Evolutionary conservation across 768 basidiomycete genomes (phyloP).

Genomic region (Cystoderma amianthinum): DNA sequence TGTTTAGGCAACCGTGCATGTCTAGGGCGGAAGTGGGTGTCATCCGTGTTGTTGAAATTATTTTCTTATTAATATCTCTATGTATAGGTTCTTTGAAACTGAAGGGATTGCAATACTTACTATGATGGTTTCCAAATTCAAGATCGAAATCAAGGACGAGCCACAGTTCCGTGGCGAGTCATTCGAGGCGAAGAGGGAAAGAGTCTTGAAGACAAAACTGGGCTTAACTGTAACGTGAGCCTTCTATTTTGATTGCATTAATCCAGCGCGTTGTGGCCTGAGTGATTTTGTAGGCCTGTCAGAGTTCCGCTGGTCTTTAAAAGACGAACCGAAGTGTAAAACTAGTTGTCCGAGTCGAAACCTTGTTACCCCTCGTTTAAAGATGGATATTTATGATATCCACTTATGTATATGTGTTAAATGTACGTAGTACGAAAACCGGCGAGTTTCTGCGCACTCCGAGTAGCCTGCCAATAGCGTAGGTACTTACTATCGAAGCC

Average conservation of each 20-base stretch:
- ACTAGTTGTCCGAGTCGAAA: too few relatives aligned
- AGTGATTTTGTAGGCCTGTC: neutral
- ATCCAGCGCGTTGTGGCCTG: neutral
- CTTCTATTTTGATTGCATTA: neutral
- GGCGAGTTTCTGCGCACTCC: too few relatives aligned
- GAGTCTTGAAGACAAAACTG: slow-evolving; percentile 23
- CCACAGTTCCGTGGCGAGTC: slow-evolving; percentile 36
- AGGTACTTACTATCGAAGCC: too few relatives aligned
- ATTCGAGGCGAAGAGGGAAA: slow-evolving; percentile 31
- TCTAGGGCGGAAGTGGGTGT: slow-evolving; percentile 32
- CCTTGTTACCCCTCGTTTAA: too few relatives aligned
- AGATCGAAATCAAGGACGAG: slow-evolving; percentile 39
- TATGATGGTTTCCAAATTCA: slow-evolving; percentile 36
- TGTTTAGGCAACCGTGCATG: slow-evolving; percentile 34
- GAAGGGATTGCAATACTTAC: slow-evolving; percentile 36
- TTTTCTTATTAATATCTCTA: slow-evolving; percentile 24
- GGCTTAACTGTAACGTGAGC: slow-evolving; percentile 20
- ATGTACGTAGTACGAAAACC: too few relatives aligned
- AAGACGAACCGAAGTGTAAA: too few relatives aligned
- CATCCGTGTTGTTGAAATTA: neutral
- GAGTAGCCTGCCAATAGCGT: too few relatives aligned
- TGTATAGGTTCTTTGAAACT: too few relatives aligned
- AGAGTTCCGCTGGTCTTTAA: neutral
- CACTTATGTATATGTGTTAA: too few relatives aligned
- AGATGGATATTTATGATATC: too few relatives aligned